phyloP scores from a whole-genome alignment of 2,329 filamentous ascomycete genomes.

The Xylaria sp. region DNA sequence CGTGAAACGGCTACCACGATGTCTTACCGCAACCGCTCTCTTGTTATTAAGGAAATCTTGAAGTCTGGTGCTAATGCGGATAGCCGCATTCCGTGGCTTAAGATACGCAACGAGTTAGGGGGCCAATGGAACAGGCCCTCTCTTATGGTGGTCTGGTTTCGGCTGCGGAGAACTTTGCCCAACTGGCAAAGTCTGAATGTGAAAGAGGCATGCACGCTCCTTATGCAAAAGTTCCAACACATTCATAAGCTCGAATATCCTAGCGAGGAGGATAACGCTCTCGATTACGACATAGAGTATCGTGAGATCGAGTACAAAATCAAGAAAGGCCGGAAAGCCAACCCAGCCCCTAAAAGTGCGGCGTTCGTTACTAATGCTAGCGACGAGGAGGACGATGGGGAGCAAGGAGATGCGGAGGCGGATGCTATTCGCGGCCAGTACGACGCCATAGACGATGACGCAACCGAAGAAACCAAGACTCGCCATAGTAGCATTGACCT shows the following conservation, averaged over 20 bases:
- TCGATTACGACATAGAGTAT: slow-evolving; percentile 36
- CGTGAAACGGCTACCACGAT: slow-evolving; percentile 36
- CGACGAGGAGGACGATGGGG: slow-evolving; percentile 32
- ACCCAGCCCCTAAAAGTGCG: slow-evolving; percentile 27
- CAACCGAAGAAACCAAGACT: slow-evolving; percentile 6
- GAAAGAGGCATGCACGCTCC: slow-evolving; percentile 32
- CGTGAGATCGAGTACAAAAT: slow-evolving; percentile 36
- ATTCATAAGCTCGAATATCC: slow-evolving; percentile 34
- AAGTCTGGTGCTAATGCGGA: slow-evolving; percentile 31
- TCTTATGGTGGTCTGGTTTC: slow-evolving; percentile 41
- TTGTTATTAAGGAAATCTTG: slow-evolving; percentile 37
- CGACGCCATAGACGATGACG: slow-evolving; percentile 11
- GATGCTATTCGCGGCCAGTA: slow-evolving; percentile 8
- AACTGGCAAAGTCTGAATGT: slow-evolving; percentile 34
- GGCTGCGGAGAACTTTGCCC: slow-evolving; percentile 33
- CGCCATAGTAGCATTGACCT: slow-evolving; percentile 31
- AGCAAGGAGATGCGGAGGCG: slow-evolving; percentile 28
- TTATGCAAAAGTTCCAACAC: slow-evolving; percentile 33
- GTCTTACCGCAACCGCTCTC: slow-evolving; percentile 36
- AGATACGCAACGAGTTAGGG: slow-evolving; percentile 29
- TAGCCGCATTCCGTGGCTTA: slow-evolving; percentile 42
- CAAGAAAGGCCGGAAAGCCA: slow-evolving; percentile 29
- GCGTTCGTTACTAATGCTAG: slow-evolving; percentile 29
- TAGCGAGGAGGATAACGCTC: slow-evolving; percentile 18
- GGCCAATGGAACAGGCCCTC: slow-evolving; percentile 34